These are phyloP conservation scores for Ceratocystis alfenasii DNA, from an alignment of 2,329 filamentous ascomycete species.

Conservation along the genomic window DNA sequence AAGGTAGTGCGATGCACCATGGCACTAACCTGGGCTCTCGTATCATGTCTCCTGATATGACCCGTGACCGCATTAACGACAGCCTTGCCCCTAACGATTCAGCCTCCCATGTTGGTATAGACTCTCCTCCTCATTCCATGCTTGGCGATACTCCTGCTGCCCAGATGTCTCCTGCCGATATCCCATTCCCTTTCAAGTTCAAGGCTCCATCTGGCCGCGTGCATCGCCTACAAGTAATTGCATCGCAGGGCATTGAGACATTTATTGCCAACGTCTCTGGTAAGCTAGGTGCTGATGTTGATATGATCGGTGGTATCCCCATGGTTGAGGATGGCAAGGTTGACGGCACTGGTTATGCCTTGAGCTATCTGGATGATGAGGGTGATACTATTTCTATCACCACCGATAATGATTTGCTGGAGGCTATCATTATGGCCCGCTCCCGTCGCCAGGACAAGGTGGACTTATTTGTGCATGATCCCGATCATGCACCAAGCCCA, in stretches of 20 bases:
- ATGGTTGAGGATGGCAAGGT: slow-evolving; percentile 68
- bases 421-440: slow-evolving; percentile 76
- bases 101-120: slow-evolving; percentile 77
- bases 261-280: slow-evolving; percentile 65
- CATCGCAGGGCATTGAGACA: slow-evolving; percentile 66
- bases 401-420: slow-evolving; percentile 81
- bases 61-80: slow-evolving; percentile 59
- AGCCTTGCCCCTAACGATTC: slow-evolving; percentile 89
- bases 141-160: slow-evolving; percentile 38
- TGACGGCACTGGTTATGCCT: slow-evolving; percentile 65
- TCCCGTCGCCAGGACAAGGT: slow-evolving; percentile 78
- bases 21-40: slow-evolving; percentile 54
- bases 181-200: slow-evolving; percentile 96
- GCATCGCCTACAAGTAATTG: slow-evolving; percentile 75
- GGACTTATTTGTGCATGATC: slow-evolving; percentile 91
- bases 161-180: slow-evolving; percentile 50
- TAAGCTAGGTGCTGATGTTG: slow-evolving; percentile 76
- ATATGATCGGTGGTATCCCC: slow-evolving; percentile 70
- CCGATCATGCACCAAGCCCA: slow-evolving; percentile 71
- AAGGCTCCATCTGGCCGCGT: slow-evolving; percentile 92
- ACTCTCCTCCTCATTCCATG: slow-evolving; percentile 60
- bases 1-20: slow-evolving; percentile 52
- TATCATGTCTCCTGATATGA: slow-evolving; percentile 67
- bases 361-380: slow-evolving; percentile 95
- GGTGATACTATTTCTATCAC: slow-evolving; percentile 96